Conservation (phyloP, 225 moss, liverwort and hornwort species). For the Bryoerythrophyllum caledonicum region DNA sequence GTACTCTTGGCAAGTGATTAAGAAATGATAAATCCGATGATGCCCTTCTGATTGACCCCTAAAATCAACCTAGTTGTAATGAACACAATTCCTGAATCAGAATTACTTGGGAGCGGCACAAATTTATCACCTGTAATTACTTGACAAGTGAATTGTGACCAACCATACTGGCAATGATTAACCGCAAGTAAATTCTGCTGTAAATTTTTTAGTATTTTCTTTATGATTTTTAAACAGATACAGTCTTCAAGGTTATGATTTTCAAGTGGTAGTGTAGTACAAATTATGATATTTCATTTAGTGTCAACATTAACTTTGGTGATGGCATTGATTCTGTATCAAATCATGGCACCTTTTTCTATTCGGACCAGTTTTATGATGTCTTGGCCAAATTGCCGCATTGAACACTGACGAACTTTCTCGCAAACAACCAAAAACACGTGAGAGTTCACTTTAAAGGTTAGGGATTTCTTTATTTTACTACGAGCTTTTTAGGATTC, state of each 20-base stretch:
- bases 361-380: neutral
- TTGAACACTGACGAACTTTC: neutral
- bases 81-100: neutral
- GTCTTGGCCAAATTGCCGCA: neutral
- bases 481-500: too few relatives aligned
- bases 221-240: too few relatives aligned
- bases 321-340: neutral
- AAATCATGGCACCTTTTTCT: conserved; percentile 2
- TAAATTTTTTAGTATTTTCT: neutral
- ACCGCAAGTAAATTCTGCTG: neutral
- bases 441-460: neutral
- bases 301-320: neutral
- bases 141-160: neutral
- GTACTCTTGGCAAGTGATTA: neutral
- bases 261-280: neutral
- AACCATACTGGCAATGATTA: neutral
- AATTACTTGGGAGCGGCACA: neutral
- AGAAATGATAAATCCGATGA: neutral
- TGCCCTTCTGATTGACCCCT: neutral
- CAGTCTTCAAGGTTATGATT: neutral
- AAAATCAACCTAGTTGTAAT: neutral
- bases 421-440: neutral
- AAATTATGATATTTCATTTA: neutral
- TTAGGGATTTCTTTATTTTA: too few relatives aligned
- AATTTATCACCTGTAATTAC: neutral